phyloP scores from a whole-genome alignment of 1,284 basidiomycete species.

The Cutaneotrichosporon sp. region DNA sequence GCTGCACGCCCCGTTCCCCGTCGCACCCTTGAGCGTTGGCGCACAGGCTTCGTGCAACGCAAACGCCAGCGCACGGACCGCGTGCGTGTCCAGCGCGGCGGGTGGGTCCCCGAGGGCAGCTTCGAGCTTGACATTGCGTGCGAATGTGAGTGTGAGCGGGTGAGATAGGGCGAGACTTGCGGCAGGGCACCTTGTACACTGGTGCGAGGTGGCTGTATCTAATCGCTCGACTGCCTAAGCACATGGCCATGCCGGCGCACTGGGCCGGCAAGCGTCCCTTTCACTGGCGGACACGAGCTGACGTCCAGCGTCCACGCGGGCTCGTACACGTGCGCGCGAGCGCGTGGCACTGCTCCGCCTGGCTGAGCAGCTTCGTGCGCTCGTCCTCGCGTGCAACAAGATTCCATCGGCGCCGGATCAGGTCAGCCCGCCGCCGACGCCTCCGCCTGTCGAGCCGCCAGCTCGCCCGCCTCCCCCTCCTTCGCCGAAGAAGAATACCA shows the following conservation, averaged over 20 bases:
- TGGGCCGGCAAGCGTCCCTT: too few species aligned
- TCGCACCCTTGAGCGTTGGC: constrained; percentile 25
- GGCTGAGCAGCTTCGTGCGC: constrained; percentile 33
- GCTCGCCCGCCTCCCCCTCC: not conserved
- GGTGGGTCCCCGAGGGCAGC: constrained; percentile 46
- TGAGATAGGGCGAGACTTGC: not conserved
- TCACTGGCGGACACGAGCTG: constrained; percentile 1
- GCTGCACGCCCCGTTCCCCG: constrained; percentile 9
- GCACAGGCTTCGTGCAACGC: constrained; percentile 24
- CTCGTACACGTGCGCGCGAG: constrained; percentile 25
- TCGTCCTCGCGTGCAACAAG: constrained; percentile 31
- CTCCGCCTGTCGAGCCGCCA: not conserved
- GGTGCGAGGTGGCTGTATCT: too few species aligned
- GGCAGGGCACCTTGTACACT: too few species aligned
- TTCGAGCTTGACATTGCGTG: constrained; percentile 44
- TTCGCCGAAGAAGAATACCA: constrained; percentile 41
- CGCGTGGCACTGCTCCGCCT: constrained; percentile 30
- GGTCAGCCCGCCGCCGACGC: not conserved
- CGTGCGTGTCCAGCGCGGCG: constrained; percentile 31
- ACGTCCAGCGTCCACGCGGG: constrained; percentile 21
- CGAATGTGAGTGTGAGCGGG: constrained; percentile 27
- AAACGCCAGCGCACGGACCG: constrained; percentile 18
- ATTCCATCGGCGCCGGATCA: constrained; percentile 16
- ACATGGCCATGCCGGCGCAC: too few species aligned
- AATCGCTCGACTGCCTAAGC: too few species aligned